Base-by-base conservation (phyloP, 192 early-diverging fungal species). In the Spizellomyces punctatus region DNA sequence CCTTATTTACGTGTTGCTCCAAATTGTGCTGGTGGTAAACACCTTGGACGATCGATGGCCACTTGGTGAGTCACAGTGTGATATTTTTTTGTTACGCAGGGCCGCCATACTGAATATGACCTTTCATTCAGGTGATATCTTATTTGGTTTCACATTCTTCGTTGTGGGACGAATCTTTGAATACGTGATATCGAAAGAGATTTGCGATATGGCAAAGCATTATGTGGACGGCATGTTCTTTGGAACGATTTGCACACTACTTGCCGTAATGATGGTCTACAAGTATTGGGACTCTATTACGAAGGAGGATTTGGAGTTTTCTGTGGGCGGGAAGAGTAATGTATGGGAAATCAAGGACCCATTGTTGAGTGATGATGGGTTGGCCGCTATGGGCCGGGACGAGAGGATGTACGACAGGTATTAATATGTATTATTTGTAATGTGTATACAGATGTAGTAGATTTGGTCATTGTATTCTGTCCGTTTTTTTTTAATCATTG, bases 241-340 rank as follows among this genome's bases (percentile, higher is more conserved):
- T 86, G 92, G 92, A 19, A 90, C 90, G 6, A 95, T 96, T 46
- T 90, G 90, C 71, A 94, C 91, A 12, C 81, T 98, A 52, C 81
- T 98, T 66, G 89, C 90, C 47, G 95, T 98, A 57, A 98, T 98
- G 96, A 96, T 98, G 94, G 92, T 98, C 1, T 98, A 98, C 90
- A 98, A 98, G 84, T 98, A 95, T 85, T 98, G 96, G 96, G 96
- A 98, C 78, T 92, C 90, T 42, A 98, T 98, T 78, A 98, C 96
- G 49, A 97, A 98, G 85, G 96, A 98, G 75, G 96, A 98, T 73
- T 85, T 98, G 46, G 96, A 98, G 82, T 98, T 96, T 76, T 88
- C 89, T 8, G 93, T 95, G 46, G 91, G 91, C 41, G 88, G 87
- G 14, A 94, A 94, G 77, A 86, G 84, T 58, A 91, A 91, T 64